Evolutionary conservation across 345 rosid species (phyloP).

Genomic region (Salix suchowensis): DNA sequence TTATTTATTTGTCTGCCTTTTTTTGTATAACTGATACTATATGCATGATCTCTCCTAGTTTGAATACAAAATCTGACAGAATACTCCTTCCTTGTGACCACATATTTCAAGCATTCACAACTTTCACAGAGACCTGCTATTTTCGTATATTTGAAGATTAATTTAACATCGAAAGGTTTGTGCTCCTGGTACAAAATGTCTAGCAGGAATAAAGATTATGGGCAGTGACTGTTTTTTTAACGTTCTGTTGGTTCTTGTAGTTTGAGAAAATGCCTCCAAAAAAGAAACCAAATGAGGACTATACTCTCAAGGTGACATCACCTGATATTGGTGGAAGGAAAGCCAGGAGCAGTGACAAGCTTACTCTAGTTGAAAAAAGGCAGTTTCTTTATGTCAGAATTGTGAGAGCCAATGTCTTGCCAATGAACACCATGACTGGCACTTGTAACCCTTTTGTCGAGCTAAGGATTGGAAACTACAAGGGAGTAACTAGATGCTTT

Average conservation of each 20-base stretch:
- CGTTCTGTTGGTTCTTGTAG: neutral
- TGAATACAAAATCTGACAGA: no score
- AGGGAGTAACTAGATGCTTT: slow-evolving; percentile 24
- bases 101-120: no score
- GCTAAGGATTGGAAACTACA: slow-evolving; percentile 30
- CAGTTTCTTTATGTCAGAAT: slow-evolving; percentile 39
- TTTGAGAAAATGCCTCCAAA: slow-evolving; percentile 8
- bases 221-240: neutral
- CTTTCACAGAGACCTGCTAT: no score
- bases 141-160: no score
- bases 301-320: slow-evolving; percentile 39
- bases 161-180: no score
- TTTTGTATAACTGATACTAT: no score
- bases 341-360: slow-evolving; percentile 30
- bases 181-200: no score
- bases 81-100: no score
- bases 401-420: slow-evolving; percentile 31
- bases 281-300: slow-evolving; percentile 27
- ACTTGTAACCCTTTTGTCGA: slow-evolving; percentile 26
- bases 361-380: slow-evolving; percentile 43
- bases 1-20: no score
- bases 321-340: slow-evolving; percentile 46
- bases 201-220: no score
- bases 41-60: no score
- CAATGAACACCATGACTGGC: slow-evolving; percentile 12